Percentiles rank a stretch among this genome's conserved stretches.
Conservation (phyloP, 768 basidiomycete genomes). For the Daedaleopsis sinensis region DNA sequence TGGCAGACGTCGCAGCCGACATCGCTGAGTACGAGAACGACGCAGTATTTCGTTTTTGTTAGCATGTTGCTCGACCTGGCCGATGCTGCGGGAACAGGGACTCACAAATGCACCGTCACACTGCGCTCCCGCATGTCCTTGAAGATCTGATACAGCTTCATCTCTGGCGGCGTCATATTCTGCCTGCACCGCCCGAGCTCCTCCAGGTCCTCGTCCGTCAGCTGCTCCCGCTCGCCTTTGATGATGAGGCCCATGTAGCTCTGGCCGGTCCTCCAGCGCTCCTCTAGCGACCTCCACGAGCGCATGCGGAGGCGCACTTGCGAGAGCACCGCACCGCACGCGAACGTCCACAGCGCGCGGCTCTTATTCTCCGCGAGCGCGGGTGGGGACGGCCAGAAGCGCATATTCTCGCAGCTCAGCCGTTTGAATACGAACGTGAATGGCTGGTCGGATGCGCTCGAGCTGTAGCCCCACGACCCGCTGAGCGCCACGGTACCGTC, state of each 20-base stretch:
- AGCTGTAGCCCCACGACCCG: slow-evolving; percentile 28
- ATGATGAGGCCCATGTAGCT: slow-evolving; percentile 32
- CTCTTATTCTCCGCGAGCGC: slow-evolving; percentile 26
- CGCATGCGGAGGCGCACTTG: slow-evolving; percentile 26
- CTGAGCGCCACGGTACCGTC: slow-evolving; percentile 18
- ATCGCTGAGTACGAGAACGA: neutral
- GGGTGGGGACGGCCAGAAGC: slow-evolving; percentile 30
- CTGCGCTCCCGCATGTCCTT: neutral
- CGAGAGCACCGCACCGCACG: slow-evolving; percentile 26
- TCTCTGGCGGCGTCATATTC: neutral
- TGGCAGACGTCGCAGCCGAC: neutral
- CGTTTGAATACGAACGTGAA: slow-evolving; percentile 30
- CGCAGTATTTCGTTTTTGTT: too few relatives aligned
- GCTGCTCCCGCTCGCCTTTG: neutral
- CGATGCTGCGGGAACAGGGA: too few relatives aligned
- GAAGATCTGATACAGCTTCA: neutral
- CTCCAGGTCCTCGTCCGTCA: neutral
- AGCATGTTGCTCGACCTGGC: too few relatives aligned
- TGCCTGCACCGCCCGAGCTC: neutral
- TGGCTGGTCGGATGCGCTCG: slow-evolving; percentile 7
- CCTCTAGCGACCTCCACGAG: slow-evolving; percentile 35
- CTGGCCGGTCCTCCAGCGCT: slow-evolving; percentile 29
- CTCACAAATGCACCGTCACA: neutral
- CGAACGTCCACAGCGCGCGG: slow-evolving; percentile 36
- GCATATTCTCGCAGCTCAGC: slow-evolving; percentile 27